Evolutionary conservation across 805 yeast species (phyloP).

Genomic region (Zygosaccharomyces gambellarensis): DNA sequence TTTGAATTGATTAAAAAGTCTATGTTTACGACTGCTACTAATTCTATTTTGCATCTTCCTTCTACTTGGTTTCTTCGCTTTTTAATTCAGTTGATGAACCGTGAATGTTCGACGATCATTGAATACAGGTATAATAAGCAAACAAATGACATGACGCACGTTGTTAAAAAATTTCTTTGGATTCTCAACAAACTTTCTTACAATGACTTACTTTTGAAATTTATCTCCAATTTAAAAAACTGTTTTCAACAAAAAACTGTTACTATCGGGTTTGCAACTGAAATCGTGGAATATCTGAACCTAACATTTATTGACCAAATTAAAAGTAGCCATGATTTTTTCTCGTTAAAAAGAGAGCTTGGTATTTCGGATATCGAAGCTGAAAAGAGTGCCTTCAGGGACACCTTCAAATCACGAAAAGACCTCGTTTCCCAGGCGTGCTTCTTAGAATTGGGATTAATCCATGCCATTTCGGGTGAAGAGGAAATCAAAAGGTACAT

Average conservation of each 20-base stretch:
- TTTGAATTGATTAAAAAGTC: slow-evolving; percentile 19
- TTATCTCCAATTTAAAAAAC: slow-evolving; percentile 14
- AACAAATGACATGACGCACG: slow-evolving; percentile 5
- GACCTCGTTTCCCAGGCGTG: slow-evolving; percentile 9
- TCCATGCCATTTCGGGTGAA: slow-evolving; percentile 10
- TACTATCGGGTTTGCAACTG: background rate
- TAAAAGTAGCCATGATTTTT: slow-evolving; percentile 22
- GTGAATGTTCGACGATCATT: slow-evolving; percentile 13
- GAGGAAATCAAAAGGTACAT: slow-evolving; percentile 10
- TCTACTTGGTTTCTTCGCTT: slow-evolving; percentile 13
- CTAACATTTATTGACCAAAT: slow-evolving; percentile 19
- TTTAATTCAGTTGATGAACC: slow-evolving; percentile 16
- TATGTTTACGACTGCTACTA: slow-evolving; percentile 18
- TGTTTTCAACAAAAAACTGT: slow-evolving; percentile 8
- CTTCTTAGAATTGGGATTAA: slow-evolving; percentile 16
- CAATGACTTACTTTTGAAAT: slow-evolving; percentile 10
- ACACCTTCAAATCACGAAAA: slow-evolving; percentile 10
- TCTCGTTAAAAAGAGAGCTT: slow-evolving; percentile 23
- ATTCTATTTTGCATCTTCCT: slow-evolving; percentile 10
- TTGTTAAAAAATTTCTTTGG: slow-evolving; percentile 15
- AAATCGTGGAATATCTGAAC: slow-evolving; percentile 20
- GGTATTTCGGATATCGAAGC: slow-evolving; percentile 27
- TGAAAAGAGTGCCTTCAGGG: slow-evolving; percentile 27
- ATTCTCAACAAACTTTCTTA: slow-evolving; percentile 14
- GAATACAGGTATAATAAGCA: slow-evolving; percentile 1